Conservation (phyloP, 306 rosid species). For the Castanospermum australe region DNA sequence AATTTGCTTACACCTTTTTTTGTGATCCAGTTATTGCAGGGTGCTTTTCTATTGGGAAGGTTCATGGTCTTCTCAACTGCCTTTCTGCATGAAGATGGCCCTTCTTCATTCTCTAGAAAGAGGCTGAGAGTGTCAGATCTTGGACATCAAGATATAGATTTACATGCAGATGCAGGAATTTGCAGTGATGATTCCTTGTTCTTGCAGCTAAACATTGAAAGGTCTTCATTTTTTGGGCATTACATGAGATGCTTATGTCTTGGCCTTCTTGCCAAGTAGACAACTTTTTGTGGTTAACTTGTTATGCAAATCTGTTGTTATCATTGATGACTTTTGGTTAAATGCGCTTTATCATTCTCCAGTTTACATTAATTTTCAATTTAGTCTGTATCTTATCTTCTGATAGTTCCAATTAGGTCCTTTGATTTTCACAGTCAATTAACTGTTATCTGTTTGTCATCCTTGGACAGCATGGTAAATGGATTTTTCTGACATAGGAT, state of each 20-base stretch:
- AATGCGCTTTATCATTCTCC: neutral
- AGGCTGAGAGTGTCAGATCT: conserved; percentile 34
- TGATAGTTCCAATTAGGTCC: neutral
- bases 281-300: neutral
- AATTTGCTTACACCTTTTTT: neutral
- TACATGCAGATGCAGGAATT: conserved; percentile 13
- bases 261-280: neutral
- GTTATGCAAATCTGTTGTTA: neutral
- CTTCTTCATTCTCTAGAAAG: conserved; percentile 16
- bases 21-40: conserved; percentile 2
- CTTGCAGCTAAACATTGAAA: conserved; percentile 20
- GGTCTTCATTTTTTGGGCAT: conserved; percentile 27
- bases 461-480: neutral
- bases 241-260: neutral
- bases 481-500: neutral
- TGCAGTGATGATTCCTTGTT: conserved; percentile 25
- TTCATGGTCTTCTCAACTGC: conserved; percentile 43
- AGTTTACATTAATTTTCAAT: neutral
- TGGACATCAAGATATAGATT: conserved; percentile 31
- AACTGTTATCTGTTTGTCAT: neutral
- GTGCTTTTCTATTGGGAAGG: neutral
- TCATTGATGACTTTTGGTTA: neutral
- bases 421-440: neutral
- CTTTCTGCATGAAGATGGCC: conserved; percentile 22
- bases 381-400: neutral